Evolutionary conservation across 768 basidiomycete species (phyloP).

Genomic region (Rhizopogon vesiculosus): DNA sequence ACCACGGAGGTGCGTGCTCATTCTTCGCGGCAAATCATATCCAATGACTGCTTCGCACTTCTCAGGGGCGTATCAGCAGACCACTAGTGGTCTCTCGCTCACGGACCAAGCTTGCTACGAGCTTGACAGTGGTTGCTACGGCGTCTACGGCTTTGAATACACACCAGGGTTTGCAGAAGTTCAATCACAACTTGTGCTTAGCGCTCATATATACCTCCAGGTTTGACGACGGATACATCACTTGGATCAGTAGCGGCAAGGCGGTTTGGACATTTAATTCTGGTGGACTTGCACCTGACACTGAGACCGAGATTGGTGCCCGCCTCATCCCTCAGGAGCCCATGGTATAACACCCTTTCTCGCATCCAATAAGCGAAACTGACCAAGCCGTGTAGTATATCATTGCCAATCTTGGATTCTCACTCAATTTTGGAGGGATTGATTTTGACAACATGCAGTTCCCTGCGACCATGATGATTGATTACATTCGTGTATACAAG

Average conservation of each 20-base stretch:
- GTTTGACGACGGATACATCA: conserved; percentile 54
- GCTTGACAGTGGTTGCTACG: conserved; percentile 34
- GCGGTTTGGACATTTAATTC: conserved; percentile 53
- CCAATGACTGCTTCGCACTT: not conserved
- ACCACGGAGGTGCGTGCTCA: conserved; percentile 34
- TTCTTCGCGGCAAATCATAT: conserved; percentile 22
- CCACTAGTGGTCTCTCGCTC: conserved; percentile 29
- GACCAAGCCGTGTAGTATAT: conserved; percentile 44
- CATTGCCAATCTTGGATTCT: conserved; percentile 68
- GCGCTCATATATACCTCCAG: conserved; percentile 18
- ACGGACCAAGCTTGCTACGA: conserved; percentile 44
- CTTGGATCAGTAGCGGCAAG: conserved; percentile 59
- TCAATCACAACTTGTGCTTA: not conserved
- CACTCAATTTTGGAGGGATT: conserved; percentile 61
- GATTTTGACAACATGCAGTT: conserved; percentile 52
- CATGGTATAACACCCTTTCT: conserved; percentile 41
- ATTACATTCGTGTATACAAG: conserved; percentile 82
- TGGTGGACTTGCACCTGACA: conserved; percentile 46
- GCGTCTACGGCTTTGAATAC: conserved; percentile 54
- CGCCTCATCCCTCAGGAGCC: conserved; percentile 69
- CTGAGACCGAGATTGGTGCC: conserved; percentile 44
- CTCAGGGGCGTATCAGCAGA: conserved; percentile 33
- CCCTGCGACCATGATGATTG: conserved; percentile 63
- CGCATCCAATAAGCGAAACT: not conserved
- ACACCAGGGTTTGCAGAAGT: conserved; percentile 27